A percentile compares a stretch with the other conserved stretches of the same genome.
Evolutionary conservation across 805 yeast species (phyloP).

Genomic region (Starmerella tilneyi): DNA sequence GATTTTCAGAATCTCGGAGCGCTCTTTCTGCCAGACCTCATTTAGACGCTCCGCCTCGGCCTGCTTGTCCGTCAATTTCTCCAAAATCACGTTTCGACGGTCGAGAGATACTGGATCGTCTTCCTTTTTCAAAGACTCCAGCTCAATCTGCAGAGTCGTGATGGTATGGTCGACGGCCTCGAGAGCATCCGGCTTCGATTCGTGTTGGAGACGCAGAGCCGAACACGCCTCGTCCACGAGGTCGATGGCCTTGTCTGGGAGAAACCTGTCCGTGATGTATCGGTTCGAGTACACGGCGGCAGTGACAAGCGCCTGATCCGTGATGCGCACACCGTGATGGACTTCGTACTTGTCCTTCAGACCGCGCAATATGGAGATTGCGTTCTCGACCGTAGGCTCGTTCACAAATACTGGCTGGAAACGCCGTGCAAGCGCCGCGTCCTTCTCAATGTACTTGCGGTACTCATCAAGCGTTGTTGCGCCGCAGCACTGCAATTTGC

Average conservation of each 20-base stretch:
- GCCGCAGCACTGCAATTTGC: constrained; percentile 84
- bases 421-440: constrained; percentile 88
- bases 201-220: constrained; percentile 86
- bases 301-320: constrained; percentile 85
- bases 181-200: constrained; percentile 90
- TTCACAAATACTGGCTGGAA: constrained; percentile 78
- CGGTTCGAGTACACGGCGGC: constrained; percentile 86
- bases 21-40: constrained; percentile 78
- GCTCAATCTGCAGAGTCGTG: constrained; percentile 89
- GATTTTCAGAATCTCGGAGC: constrained; percentile 59
- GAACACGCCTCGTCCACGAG: constrained; percentile 96
- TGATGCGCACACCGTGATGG: constrained; percentile 92
- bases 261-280: constrained; percentile 78
- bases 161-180: constrained; percentile 78
- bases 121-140: constrained; percentile 88
- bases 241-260: constrained; percentile 96
- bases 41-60: constrained; percentile 64
- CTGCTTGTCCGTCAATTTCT: constrained; percentile 50
- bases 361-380: constrained; percentile 86
- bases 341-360: constrained; percentile 90
- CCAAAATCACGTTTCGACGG: constrained; percentile 62
- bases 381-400: constrained; percentile 85
- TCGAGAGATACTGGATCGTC: constrained; percentile 76
- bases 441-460: constrained; percentile 86
- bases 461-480: constrained; percentile 95